phyloP scores from a whole-genome alignment of 257 asterid genomes.

The Salvia hispanica region DNA sequence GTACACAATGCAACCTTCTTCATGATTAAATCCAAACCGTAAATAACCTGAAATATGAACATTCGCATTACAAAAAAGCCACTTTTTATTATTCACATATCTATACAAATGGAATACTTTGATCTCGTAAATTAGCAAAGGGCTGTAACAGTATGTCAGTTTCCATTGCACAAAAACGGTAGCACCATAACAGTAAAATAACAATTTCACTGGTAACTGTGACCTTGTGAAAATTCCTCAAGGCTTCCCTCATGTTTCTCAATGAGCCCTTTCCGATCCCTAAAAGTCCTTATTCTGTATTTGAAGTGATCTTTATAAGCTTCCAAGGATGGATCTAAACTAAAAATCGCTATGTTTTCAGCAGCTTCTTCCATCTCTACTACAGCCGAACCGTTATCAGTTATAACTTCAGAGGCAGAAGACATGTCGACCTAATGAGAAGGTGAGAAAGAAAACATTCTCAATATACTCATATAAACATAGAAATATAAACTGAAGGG shows the following conservation, averaged over 20 bases:
- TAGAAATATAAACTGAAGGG: slow-evolving; percentile 1
- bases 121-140: slow-evolving; percentile 9
- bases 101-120: slow-evolving; percentile 15
- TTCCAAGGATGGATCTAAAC: slow-evolving; percentile 65
- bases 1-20: slow-evolving; percentile 73
- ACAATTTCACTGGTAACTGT: slow-evolving; percentile 1
- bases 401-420: slow-evolving; percentile 49
- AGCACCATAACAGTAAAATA: background rate
- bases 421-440: slow-evolving; percentile 49
- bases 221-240: slow-evolving; percentile 80
- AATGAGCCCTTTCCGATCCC: slow-evolving; percentile 67
- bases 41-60: slow-evolving; percentile 59
- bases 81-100: slow-evolving; percentile 17
- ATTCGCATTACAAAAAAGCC: slow-evolving; percentile 21
- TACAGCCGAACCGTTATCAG: slow-evolving; percentile 43
- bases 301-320: slow-evolving; percentile 74
- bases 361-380: slow-evolving; percentile 46
- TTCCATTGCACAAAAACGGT: slow-evolving; percentile 1
- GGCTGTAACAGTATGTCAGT: slow-evolving; percentile 15
- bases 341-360: slow-evolving; percentile 54
- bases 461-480: background rate
- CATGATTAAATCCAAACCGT: slow-evolving; percentile 82
- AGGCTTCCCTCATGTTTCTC: slow-evolving; percentile 76
- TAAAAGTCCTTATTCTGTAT: slow-evolving; percentile 61
- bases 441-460: slow-evolving; percentile 27